Evolutionary conservation across 2,329 filamentous ascomycete species (phyloP).

Genomic region (Ascochyta lentis): DNA sequence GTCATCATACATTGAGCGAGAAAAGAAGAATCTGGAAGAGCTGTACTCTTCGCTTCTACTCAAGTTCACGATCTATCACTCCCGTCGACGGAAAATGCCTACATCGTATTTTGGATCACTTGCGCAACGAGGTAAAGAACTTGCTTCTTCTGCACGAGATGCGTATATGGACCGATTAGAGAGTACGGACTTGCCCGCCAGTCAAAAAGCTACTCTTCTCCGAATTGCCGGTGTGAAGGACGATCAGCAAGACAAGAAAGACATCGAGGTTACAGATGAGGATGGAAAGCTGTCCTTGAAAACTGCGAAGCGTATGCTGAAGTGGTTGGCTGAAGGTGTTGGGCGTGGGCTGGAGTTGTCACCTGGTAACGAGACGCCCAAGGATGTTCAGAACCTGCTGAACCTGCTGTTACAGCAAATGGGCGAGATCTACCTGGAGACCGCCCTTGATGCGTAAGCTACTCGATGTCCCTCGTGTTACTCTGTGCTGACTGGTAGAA

Average conservation of each 20-base stretch:
- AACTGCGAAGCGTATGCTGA: constrained; percentile 98
- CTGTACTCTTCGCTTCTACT: constrained; percentile 91
- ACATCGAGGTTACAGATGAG: constrained; percentile 88
- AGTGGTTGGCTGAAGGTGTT: constrained; percentile 95
- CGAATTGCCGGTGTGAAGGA: constrained; percentile 83
- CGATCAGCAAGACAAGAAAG: constrained; percentile 76
- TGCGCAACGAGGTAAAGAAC: constrained; percentile 86
- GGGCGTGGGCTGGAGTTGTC: constrained; percentile 90
- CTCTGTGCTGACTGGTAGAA: constrained; percentile 15
- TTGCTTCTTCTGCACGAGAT: constrained; percentile 86
- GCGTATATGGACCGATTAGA: constrained; percentile 89
- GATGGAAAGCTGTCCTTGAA: constrained; percentile 82
- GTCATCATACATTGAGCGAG: constrained; percentile 69
- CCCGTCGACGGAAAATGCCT: constrained; percentile 82
- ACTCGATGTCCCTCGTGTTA: background rate
- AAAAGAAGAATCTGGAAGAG: constrained; percentile 74
- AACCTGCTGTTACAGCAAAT: constrained; percentile 84
- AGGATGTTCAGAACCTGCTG: constrained; percentile 86
- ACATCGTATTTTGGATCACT: constrained; percentile 93
- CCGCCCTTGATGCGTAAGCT: constrained; percentile 65
- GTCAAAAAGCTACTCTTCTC: constrained; percentile 89
- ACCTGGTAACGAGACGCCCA: constrained; percentile 85
- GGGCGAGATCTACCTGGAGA: constrained; percentile 79
- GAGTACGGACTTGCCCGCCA: constrained; percentile 83
- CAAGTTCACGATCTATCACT: constrained; percentile 97